A percentile compares a stretch with the other conserved stretches of the same genome.
These are phyloP conservation scores for Venturia oleaginea DNA, from an alignment of 2,329 filamentous ascomycete species.

Conservation along the genomic window DNA sequence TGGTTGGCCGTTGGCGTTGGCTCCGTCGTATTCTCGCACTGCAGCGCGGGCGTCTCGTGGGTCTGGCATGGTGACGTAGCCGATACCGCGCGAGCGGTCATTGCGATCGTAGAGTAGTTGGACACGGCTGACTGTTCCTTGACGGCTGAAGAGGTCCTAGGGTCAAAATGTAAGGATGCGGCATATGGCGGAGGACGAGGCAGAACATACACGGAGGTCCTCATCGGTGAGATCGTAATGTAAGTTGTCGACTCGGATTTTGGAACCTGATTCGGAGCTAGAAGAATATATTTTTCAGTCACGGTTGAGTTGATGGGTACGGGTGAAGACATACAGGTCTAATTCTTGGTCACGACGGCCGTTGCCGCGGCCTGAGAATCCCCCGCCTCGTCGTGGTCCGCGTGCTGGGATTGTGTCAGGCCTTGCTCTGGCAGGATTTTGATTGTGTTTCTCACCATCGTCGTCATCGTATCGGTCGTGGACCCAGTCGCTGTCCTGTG, in stretches of 20 bases:
- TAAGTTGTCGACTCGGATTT: conserved; percentile 77
- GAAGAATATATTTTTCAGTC: neutral
- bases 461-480: conserved; percentile 82
- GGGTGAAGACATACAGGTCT: neutral
- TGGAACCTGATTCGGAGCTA: conserved; percentile 52
- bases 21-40: conserved; percentile 73
- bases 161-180: conserved; percentile 6
- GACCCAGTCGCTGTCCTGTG: conserved; percentile 68
- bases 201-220: conserved; percentile 59
- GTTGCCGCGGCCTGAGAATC: neutral
- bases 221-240: conserved; percentile 86
- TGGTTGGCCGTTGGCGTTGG: conserved; percentile 76
- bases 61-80: conserved; percentile 71
- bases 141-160: conserved; percentile 71
- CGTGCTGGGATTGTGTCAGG: conserved; percentile 16
- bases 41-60: conserved; percentile 64
- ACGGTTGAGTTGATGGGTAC: neutral
- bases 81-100: conserved; percentile 76
- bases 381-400: conserved; percentile 16
- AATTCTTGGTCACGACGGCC: conserved; percentile 8
- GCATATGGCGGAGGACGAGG: neutral
- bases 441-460: conserved; percentile 32
- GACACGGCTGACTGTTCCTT: conserved; percentile 61
- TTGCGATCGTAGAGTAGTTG: conserved; percentile 77
- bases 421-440: conserved; percentile 17